Evolutionary conservation across 208 protist species (phyloP), one percentile per base, ranked within the genome.

Genomic region (Trypanosomatidae sp.): DNA sequence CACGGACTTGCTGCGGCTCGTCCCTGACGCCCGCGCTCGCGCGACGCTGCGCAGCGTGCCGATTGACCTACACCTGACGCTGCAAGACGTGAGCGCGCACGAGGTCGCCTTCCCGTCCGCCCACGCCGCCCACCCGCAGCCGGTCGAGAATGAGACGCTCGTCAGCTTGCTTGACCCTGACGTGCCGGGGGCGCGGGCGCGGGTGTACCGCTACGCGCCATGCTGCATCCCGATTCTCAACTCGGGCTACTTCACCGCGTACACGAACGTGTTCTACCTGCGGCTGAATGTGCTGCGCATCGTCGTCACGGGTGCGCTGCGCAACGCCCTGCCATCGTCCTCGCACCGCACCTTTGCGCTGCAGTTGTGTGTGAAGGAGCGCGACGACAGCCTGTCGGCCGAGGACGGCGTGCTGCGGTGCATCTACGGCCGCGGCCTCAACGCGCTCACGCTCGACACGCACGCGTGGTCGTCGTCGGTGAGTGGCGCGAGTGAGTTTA

Each of bases 201-300:
- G 76, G 24, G 56, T 52, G 16, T 80, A 53, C 51, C 67, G 73
- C 26, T 89, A 85, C 56, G 64, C 68, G 21, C 79, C 84, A 25
- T 88, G 80, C 56, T 74, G 71, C 50, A 76, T 90, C 20, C 76
- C 79, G 0, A 86, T 89, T 48, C 58, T 93, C 22, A 86, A 75
- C 47, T 73, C 80, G 4, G 79, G 84, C 3, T 86, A 79, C 61
- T 89, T 93, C 48, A 73, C 72, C 20, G 67, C 76, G 15, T 93
- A 93, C 61, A 77, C 75, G 57, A 93, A 88, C 54, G 78, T 89
- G 0, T 88, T 74, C 53, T 90, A 89, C 61, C 73, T 93, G 48
- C 56, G 71, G 6, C 22, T 88, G 13, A 70, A 53, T n/a, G 63
- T 51, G 38, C 38, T 93, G 40, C 70, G 62, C 43, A 33, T 92